phyloP scores from a whole-genome alignment of 1,284 basidiomycete species.

The Chalciporus sp. region DNA sequence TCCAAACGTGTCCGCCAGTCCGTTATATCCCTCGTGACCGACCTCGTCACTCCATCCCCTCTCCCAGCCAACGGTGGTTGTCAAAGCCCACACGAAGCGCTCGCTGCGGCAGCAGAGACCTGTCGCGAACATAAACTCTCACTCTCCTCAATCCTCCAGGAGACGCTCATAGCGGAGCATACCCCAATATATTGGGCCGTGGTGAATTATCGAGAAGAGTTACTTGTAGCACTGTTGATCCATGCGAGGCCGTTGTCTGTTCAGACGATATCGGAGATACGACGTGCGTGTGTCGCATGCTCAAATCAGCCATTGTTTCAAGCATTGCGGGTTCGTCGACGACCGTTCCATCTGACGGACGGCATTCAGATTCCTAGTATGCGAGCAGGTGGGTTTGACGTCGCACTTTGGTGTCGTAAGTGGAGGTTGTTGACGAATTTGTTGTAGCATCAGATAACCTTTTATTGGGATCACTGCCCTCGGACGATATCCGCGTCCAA shows the following conservation, averaged over 20 bases:
- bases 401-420: slow-evolving; percentile 42
- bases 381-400: slow-evolving; percentile 16
- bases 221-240: slow-evolving; percentile 49
- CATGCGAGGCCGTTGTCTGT: slow-evolving; percentile 51
- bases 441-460: slow-evolving; percentile 55
- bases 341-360: slow-evolving; percentile 26
- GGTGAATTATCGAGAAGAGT: slow-evolving; percentile 48
- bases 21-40: slow-evolving; percentile 46
- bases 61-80: neutral
- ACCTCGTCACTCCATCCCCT: slow-evolving; percentile 40
- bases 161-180: slow-evolving; percentile 60
- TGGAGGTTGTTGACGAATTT: neutral
- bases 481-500: slow-evolving; percentile 56
- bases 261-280: slow-evolving; percentile 56
- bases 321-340: slow-evolving; percentile 44
- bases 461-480: slow-evolving; percentile 51
- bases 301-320: slow-evolving; percentile 69
- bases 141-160: slow-evolving; percentile 56
- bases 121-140: slow-evolving; percentile 45
- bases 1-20: slow-evolving; percentile 44
- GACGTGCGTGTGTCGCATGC: slow-evolving; percentile 62
- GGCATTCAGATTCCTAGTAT: slow-evolving; percentile 17
- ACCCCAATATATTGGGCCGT: slow-evolving; percentile 75
- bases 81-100: slow-evolving; percentile 30
- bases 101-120: slow-evolving; percentile 47